A percentile compares a stretch with the other conserved stretches of the same genome.
Conservation (phyloP, 2,329 filamentous ascomycete genomes). For the Penicillium fuscoglaucum region DNA sequence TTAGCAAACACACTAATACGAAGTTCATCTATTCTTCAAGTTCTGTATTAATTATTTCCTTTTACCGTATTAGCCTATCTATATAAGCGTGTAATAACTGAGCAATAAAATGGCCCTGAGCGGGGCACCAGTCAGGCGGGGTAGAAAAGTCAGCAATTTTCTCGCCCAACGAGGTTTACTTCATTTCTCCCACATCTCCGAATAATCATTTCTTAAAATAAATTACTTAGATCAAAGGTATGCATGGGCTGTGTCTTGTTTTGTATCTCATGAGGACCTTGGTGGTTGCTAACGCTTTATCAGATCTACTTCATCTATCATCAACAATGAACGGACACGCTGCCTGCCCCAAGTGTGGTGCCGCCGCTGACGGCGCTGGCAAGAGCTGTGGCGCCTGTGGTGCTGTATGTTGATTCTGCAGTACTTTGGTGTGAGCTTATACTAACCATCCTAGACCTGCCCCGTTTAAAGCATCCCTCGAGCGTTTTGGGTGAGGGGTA, state of each 20-base stretch:
- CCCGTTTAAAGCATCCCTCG: slow-evolving; percentile 16
- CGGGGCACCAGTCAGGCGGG: slow-evolving; percentile 16
- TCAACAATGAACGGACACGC: slow-evolving; percentile 25
- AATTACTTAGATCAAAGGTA: neutral
- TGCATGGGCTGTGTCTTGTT: neutral
- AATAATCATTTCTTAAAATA: neutral
- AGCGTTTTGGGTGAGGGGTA: neutral
- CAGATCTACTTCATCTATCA: slow-evolving; percentile 9
- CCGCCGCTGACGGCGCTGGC: slow-evolving; percentile 10
- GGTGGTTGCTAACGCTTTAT: neutral
- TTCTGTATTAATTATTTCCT: neutral
- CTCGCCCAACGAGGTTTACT: neutral
- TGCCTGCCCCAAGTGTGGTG: slow-evolving; percentile 26
- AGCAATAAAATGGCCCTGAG: neutral
- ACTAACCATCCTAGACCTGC: slow-evolving; percentile 21
- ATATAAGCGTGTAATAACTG: too few relatives aligned
- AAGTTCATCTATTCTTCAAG: too few relatives aligned
- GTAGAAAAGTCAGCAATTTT: slow-evolving; percentile 16
- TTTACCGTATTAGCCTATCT: neutral
- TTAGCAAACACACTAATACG: neutral
- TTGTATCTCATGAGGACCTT: neutral
- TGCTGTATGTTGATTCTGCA: slow-evolving; percentile 17
- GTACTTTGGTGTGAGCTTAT: neutral
- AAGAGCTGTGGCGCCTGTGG: slow-evolving; percentile 29
- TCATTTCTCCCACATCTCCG: neutral